Evolutionary conservation across 148 eudicot genomes (phyloP), one percentile per base, ranked within the genome.

Genomic region (Nepenthes mirabilis): DNA sequence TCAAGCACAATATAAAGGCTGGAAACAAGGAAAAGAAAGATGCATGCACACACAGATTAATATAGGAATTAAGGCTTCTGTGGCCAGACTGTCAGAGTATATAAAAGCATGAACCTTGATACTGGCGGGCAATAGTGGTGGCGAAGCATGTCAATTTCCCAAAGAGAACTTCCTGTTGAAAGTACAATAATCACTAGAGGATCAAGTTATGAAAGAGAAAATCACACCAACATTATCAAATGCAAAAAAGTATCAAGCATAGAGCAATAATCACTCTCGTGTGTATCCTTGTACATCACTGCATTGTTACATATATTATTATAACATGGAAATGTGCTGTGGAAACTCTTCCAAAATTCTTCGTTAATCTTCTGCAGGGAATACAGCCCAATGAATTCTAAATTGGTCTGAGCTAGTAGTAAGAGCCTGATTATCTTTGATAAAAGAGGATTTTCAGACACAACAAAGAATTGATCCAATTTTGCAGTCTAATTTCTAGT

Each of bases 61-160:
- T 14, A 7, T 3, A 52, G 23, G 32, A 3, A 32, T 1, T 1
- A 23, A 23, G 23, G 23, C 23, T 23, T 23, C 23, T 23, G 23
- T 23, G 23, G 23, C 23, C 23, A 0, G 23, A 23, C 2, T 12
- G 2, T 4, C 14, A 52, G 14, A 52, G 23, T 14, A 1, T 3
- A 2, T 34, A 7, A 43, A 34, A 57, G 56, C 58, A 58, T 36
- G 57, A 74, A 93, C 98, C 98, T 93, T 23, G 96, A 88, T 63
- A 93, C 95, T 49, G 90, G 85, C 0, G 95, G 88, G 61, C 95
- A 88, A 64, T 93, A 93, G 64, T 88, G 95, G 73, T 88, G 88
- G 40, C 83, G 88, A 12, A 93, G 95, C 45, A 82, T 80, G 65
- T 93, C 94, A 34, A 93, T 77, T 58, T 93, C 98, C 98, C 96